Evolutionary conservation across 2,329 filamentous ascomycete genomes (phyloP).

Genomic region (Calonectria hawksworthii): DNA sequence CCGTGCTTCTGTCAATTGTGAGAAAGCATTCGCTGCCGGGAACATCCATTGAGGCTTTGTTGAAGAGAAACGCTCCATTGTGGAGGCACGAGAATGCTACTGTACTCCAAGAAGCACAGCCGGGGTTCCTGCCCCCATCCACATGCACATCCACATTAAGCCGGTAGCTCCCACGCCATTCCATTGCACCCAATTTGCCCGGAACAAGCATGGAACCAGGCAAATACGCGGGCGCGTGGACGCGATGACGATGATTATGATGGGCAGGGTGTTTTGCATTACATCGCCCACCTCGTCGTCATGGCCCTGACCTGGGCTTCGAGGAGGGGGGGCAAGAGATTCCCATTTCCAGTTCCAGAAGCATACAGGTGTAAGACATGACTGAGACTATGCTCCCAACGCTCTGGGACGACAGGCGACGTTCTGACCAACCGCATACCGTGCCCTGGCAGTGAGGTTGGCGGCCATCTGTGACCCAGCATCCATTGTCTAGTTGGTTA

Average conservation of each 20-base stretch:
- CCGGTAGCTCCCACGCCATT: conserved; percentile 8
- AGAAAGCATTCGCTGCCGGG: not conserved
- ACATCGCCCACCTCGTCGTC: not conserved
- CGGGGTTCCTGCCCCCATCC: not conserved
- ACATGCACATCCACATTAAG: conserved; percentile 12
- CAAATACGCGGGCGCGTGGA: not conserved
- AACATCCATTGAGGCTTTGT: conserved; percentile 7
- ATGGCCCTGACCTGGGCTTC: not conserved
- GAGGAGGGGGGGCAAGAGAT: not conserved
- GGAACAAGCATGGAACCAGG: not conserved
- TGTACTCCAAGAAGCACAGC: conserved; percentile 8
- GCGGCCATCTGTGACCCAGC: not conserved
- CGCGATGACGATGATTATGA: conserved; percentile 9
- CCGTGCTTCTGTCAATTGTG: not conserved
- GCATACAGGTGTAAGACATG: conserved; percentile 38
- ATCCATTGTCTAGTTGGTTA: not conserved
- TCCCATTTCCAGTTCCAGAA: conserved; percentile 25
- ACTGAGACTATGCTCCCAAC: conserved; percentile 32
- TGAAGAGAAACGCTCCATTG: conserved; percentile 12
- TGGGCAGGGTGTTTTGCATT: not conserved
- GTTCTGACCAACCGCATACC: conserved; percentile 36
- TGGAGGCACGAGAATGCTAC: conserved; percentile 12
- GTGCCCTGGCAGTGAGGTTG: conserved; percentile 28
- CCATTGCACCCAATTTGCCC: conserved; percentile 3
- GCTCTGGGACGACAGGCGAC: conserved; percentile 25